These are phyloP conservation scores for Curvularia spicifera DNA, from an alignment of 2,329 filamentous ascomycete genomes.

Conservation along the genomic window DNA sequence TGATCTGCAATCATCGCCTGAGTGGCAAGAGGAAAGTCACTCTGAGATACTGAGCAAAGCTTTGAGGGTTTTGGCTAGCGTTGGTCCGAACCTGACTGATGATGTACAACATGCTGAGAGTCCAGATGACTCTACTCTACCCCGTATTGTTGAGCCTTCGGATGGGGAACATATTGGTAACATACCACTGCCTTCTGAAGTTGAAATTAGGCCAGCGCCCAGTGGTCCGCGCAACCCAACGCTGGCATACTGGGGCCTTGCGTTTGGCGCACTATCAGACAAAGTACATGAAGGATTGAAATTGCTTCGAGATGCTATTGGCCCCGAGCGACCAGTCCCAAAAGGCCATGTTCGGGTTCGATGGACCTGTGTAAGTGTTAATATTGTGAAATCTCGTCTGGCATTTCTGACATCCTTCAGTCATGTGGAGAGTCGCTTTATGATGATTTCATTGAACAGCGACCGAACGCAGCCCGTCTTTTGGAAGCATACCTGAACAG, in stretches of 20 bases:
- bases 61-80: slow-evolving; percentile 23
- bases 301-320: slow-evolving; percentile 31
- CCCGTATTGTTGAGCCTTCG: slow-evolving; percentile 25
- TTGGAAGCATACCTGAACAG: slow-evolving; percentile 49
- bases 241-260: slow-evolving; percentile 30
- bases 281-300: slow-evolving; percentile 29
- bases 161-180: slow-evolving; percentile 23
- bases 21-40: slow-evolving; percentile 27
- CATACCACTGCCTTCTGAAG: slow-evolving; percentile 30
- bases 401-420: slow-evolving; percentile 20
- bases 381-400: not conserved
- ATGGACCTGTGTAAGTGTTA: slow-evolving; percentile 44
- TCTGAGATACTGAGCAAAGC: slow-evolving; percentile 31
- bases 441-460: slow-evolving; percentile 50
- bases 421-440: slow-evolving; percentile 45
- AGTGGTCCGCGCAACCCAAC: slow-evolving; percentile 16
- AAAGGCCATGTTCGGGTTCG: slow-evolving; percentile 43
- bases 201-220: slow-evolving; percentile 29
- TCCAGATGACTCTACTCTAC: slow-evolving; percentile 7
- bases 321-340: slow-evolving; percentile 40
- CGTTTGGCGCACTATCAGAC: slow-evolving; percentile 31
- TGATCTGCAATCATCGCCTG: slow-evolving; percentile 15
- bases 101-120: not conserved
- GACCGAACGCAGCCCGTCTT: slow-evolving; percentile 48
- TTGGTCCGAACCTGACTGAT: slow-evolving; percentile 4